Base-by-base conservation (phyloP, 2,329 filamentous ascomycete species). In the Fusarium nanum region DNA sequence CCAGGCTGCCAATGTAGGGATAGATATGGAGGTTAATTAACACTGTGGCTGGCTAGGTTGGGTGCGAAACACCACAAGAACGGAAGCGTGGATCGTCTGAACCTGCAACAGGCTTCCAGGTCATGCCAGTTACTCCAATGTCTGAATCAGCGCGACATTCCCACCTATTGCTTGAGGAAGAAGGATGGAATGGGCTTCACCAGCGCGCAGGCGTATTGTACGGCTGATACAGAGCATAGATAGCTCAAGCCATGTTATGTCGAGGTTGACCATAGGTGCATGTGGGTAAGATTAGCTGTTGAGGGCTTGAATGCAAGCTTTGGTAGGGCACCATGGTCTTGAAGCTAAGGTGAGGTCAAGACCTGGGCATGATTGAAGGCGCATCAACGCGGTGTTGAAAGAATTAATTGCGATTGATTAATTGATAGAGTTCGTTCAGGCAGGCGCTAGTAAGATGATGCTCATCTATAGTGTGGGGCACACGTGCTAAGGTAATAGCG, bases 121-220 rank as follows among this genome's bases (percentile, higher is more conserved):
- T 18, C 60, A 72, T 67, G 34, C 63, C 60, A 67, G 53, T 49
- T 52, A 54, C 37, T 30, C 54, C 23, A 20, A 20, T 34, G 59
- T 55, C 45, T 58, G 52, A 64, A 66, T 58, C 58, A 63, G 46
- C 49, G 50, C 46, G 53, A 56, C 48, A 55, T 62, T 57, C 62
- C 22, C 55, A 16, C 59, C 53, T 48, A 30, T 49, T 58, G 48
- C 57, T 57, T 53, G 50, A 44, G 47, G 42, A 45, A 23, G 47
- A 71, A n/a, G 49, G 32, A 27, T 41, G 68, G 68, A 72, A 71
- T 71, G 68, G 41, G 34, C 68, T 66, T 64, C 68, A 71, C 68
- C 49, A 20, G 30, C 50, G 28, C 56, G 60, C 59, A 56, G 32
- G 49, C 37, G 32, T 23, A 48, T 49, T 55, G 32, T 70, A 64